Percentiles rank a stretch among this genome's conserved stretches.
Conservation (phyloP, 2,329 filamentous ascomycete species). For the Ceratocystis eucalypticola region DNA sequence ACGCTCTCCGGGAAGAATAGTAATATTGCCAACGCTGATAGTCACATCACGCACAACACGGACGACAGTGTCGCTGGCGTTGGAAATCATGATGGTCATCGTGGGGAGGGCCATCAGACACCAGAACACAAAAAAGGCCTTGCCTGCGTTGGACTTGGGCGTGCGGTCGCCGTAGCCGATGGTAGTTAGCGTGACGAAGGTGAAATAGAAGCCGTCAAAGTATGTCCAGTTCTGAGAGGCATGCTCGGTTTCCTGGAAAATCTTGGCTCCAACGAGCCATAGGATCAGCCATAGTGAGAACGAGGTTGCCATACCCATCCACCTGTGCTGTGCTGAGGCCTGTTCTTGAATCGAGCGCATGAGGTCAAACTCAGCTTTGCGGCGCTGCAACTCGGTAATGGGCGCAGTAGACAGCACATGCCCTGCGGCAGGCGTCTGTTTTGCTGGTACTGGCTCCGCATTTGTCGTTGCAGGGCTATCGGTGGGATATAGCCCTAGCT, state of each 20-base stretch:
- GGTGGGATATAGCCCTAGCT: not conserved
- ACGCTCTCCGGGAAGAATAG: conserved; percentile 45
- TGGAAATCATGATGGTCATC: conserved; percentile 73
- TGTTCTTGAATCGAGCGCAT: conserved; percentile 69
- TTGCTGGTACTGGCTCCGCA: not conserved
- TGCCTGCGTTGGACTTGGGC: conserved; percentile 62
- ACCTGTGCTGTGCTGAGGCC: conserved; percentile 53
- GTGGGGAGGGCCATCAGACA: conserved; percentile 72
- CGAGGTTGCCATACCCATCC: conserved; percentile 59
- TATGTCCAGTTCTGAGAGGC: conserved; percentile 53
- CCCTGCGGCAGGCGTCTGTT: not conserved
- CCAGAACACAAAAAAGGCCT: conserved; percentile 90
- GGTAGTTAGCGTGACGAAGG: conserved; percentile 68
- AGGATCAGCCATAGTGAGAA: conserved; percentile 54
- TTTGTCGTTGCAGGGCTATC: conserved; percentile 19
- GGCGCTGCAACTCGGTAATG: conserved; percentile 40
- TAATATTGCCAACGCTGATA: conserved; percentile 43
- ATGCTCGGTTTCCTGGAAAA: conserved; percentile 48
- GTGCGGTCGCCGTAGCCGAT: conserved; percentile 77
- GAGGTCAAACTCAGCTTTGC: conserved; percentile 57
- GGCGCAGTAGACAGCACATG: not conserved
- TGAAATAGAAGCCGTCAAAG: conserved; percentile 73
- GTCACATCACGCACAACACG: conserved; percentile 43
- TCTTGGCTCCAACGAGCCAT: conserved; percentile 66
- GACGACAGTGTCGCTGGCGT: conserved; percentile 74